phyloP scores from a whole-genome alignment of 2,329 filamentous ascomycete genomes.

The Talaromyces sp. region DNA sequence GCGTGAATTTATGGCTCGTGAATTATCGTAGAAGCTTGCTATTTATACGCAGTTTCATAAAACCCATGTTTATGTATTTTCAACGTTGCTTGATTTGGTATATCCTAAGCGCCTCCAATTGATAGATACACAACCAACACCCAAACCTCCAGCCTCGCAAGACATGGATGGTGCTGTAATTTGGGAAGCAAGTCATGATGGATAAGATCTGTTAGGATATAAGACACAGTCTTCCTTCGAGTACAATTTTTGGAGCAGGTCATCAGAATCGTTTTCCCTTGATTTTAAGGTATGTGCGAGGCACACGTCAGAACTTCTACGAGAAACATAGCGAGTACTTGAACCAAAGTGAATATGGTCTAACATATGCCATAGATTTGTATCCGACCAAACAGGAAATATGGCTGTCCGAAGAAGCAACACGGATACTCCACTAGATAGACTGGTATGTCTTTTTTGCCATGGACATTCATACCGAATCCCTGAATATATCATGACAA shows the following conservation, averaged over 20 bases:
- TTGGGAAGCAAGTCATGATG: too few relatives aligned
- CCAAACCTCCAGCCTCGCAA: background rate
- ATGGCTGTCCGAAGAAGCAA: background rate
- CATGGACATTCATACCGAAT: too few relatives aligned
- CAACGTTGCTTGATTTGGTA: too few relatives aligned
- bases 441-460: background rate
- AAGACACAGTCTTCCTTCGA: too few relatives aligned
- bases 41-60: background rate
- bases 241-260: too few relatives aligned
- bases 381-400: background rate
- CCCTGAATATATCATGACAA: too few relatives aligned
- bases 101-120: background rate
- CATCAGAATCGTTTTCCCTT: too few relatives aligned
- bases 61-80: background rate
- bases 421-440: background rate
- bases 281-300: background rate
- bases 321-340: too few relatives aligned
- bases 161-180: background rate
- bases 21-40: background rate
- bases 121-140: background rate
- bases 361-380: background rate
- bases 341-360: too few relatives aligned
- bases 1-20: background rate
- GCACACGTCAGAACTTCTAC: background rate
- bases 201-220: too few relatives aligned